Evolutionary conservation across 2,329 filamentous ascomycete species (phyloP).

Genomic region (Trichophaea hybrida): DNA sequence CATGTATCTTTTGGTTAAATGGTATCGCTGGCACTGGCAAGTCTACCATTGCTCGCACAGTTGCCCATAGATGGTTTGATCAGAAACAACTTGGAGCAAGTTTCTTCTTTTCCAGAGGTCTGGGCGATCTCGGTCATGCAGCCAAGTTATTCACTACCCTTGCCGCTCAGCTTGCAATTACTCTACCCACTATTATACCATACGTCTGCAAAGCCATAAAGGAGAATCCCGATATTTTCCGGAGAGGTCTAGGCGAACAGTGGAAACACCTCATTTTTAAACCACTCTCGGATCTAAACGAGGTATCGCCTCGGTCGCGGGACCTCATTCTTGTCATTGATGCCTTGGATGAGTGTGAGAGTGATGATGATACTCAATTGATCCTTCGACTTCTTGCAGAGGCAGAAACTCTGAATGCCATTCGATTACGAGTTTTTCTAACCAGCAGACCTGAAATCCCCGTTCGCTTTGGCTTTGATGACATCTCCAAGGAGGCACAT

Average conservation of each 20-base stretch:
- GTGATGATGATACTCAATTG: slow-evolving; percentile 16
- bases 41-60: slow-evolving; percentile 31
- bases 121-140: slow-evolving; percentile 6
- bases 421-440: slow-evolving; percentile 25
- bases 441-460: slow-evolving; percentile 25
- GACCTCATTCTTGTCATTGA: slow-evolving; percentile 26
- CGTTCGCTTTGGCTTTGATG: slow-evolving; percentile 19
- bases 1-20: slow-evolving; percentile 30
- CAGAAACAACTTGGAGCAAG: slow-evolving; percentile 29
- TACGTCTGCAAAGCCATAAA: neutral
- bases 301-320: slow-evolving; percentile 2
- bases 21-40: slow-evolving; percentile 32
- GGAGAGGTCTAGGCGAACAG: slow-evolving; percentile 30
- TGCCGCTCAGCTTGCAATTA: slow-evolving; percentile 3
- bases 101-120: too few relatives aligned
- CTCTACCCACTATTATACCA: neutral
- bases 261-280: slow-evolving; percentile 33
- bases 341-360: slow-evolving; percentile 29
- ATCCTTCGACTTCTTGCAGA: slow-evolving; percentile 19
- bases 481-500: slow-evolving; percentile 12
- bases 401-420: slow-evolving; percentile 6
- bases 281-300: slow-evolving; percentile 27
- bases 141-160: slow-evolving; percentile 14
- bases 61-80: slow-evolving; percentile 26
- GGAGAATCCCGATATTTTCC: slow-evolving; percentile 20